These are phyloP conservation scores for Dipodascus geniculatus DNA, from an alignment of 805 yeast genomes.

Conservation along the genomic window DNA sequence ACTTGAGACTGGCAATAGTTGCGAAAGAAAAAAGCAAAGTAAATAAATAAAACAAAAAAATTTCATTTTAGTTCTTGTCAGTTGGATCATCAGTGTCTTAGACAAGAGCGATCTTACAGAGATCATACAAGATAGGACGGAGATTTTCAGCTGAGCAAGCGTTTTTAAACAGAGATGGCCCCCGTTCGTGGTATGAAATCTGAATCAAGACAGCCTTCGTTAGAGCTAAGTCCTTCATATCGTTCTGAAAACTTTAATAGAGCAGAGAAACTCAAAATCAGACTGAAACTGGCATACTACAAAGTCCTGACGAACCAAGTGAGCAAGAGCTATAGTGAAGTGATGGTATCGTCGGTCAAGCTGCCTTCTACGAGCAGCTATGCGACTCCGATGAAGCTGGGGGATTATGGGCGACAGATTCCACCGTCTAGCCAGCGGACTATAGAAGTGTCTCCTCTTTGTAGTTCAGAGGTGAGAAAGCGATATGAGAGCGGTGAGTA, in stretches of 20 bases:
- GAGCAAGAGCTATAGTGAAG: neutral
- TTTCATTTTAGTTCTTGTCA: too few species aligned
- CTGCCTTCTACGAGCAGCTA: too few species aligned
- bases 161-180: neutral
- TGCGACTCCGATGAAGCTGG: neutral
- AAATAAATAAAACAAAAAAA: too few species aligned
- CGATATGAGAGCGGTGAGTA: neutral
- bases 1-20: too few species aligned
- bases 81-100: too few species aligned
- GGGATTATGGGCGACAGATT: neutral
- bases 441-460: neutral
- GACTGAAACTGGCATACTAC: slow-evolving; percentile 25
- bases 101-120: too few species aligned
- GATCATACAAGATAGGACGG: too few species aligned
- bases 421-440: neutral
- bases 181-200: neutral
- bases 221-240: neutral
- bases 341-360: neutral
- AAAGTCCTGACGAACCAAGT: slow-evolving; percentile 24
- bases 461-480: neutral
- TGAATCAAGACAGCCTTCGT: neutral
- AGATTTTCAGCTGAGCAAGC: too few species aligned
- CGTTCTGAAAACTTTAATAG: slow-evolving; percentile 10
- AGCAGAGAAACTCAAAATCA: slow-evolving; percentile 20
- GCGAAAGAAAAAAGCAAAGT: too few species aligned